phyloP scores from a whole-genome alignment of 306 rosid species.

The Gastrolobium villosum region DNA sequence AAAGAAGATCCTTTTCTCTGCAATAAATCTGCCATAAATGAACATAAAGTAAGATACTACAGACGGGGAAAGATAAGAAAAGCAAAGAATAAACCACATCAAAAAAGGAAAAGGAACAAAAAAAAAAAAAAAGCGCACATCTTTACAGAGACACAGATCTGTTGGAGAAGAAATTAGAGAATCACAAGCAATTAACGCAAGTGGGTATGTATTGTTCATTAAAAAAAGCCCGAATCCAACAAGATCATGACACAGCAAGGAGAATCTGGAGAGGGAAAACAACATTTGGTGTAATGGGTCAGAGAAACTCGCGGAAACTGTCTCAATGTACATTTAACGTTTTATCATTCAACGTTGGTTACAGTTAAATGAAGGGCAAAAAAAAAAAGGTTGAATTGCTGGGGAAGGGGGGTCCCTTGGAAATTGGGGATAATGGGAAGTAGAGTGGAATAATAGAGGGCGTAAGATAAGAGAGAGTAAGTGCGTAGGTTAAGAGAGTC shows the following conservation, averaged over 20 bases:
- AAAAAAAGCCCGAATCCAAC: slow-evolving; percentile 59
- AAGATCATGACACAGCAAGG: slow-evolving; percentile 65
- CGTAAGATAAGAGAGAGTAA: slow-evolving; percentile 58
- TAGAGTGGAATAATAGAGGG: slow-evolving; percentile 52
- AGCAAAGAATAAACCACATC: slow-evolving; percentile 58
- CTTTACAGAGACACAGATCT: slow-evolving; percentile 83
- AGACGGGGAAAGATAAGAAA: slow-evolving; percentile 59
- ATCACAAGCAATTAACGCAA: slow-evolving; percentile 51
- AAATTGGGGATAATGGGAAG: slow-evolving; percentile 59
- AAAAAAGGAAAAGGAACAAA: slow-evolving; percentile 45
- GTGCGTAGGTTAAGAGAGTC: slow-evolving; percentile 58
- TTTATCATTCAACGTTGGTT: slow-evolving; percentile 56
- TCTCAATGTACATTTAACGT: slow-evolving; percentile 62
- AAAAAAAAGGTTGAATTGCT: slow-evolving; percentile 50
- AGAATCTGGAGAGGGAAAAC: slow-evolving; percentile 55
- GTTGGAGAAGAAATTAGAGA: slow-evolving; percentile 51
- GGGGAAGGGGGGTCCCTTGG: slow-evolving; percentile 62
- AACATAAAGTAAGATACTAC: slow-evolving; percentile 67
- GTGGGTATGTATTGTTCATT: slow-evolving; percentile 58
- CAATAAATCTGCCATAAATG: slow-evolving; percentile 74
- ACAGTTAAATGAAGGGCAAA: slow-evolving; percentile 44
- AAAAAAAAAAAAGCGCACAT: slow-evolving; percentile 64
- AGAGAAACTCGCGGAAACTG: slow-evolving; percentile 68
- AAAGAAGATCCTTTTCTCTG: slow-evolving; percentile 80
- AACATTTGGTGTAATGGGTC: slow-evolving; percentile 60